Conservation (phyloP, 1,139 yeast genomes). For the Magnusiomyces starmeri region DNA sequence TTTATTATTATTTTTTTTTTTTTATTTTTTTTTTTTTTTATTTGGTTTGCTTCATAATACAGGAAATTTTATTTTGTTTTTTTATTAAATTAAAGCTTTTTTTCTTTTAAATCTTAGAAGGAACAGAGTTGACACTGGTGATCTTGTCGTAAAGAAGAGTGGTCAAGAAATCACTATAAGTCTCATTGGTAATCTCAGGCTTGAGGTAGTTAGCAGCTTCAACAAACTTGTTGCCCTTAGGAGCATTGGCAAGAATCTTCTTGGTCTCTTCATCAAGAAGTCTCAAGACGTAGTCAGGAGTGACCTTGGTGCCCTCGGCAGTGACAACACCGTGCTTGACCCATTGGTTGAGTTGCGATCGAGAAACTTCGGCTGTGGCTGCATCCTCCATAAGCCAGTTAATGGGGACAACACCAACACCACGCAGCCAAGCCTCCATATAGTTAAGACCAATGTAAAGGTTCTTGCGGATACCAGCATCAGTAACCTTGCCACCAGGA, state of each 20-base stretch:
- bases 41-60: neutral
- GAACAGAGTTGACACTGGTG: constrained; percentile 18
- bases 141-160: constrained; percentile 40
- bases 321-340: constrained; percentile 66
- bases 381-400: constrained; percentile 84
- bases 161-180: constrained; percentile 35
- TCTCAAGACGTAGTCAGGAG: constrained; percentile 48
- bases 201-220: constrained; percentile 31
- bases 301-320: constrained; percentile 49
- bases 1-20: too few species aligned
- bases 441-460: constrained; percentile 66
- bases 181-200: constrained; percentile 32
- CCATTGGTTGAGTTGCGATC: constrained; percentile 81
- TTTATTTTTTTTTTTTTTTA: too few species aligned
- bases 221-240: constrained; percentile 44
- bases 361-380: constrained; percentile 80
- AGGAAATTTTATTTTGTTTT: neutral
- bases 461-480: constrained; percentile 66
- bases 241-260: constrained; percentile 50
- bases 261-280: constrained; percentile 57
- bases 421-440: constrained; percentile 80
- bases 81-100: neutral
- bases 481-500: constrained; percentile 59
- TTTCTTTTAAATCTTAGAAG: constrained; percentile 19
- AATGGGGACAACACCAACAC: constrained; percentile 75